These are phyloP conservation scores for Atkinsonella hypoxylon DNA, from an alignment of 2,329 filamentous ascomycete species.

Conservation along the genomic window DNA sequence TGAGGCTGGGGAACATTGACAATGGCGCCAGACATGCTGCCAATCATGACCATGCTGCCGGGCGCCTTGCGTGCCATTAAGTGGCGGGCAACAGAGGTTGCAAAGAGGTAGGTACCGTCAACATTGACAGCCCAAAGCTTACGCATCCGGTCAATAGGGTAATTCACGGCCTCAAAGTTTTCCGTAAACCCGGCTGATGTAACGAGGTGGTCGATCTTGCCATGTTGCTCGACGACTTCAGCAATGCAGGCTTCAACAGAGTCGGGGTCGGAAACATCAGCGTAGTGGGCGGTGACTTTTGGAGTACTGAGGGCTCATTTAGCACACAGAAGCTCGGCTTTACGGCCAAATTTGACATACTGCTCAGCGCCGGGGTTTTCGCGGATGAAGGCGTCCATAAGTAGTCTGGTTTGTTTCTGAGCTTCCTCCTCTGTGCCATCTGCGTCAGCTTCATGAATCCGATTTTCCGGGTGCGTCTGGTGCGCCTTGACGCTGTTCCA, in stretches of 20 bases:
- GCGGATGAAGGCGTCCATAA: conserved; percentile 63
- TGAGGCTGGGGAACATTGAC: conserved; percentile 95
- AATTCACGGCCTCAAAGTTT: conserved; percentile 85
- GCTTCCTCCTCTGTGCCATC: conserved; percentile 63
- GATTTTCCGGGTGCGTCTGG: no score
- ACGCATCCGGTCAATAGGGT: conserved; percentile 81
- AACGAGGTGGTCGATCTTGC: conserved; percentile 81
- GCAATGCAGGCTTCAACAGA: conserved; percentile 65
- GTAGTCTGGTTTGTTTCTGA: conserved; percentile 57
- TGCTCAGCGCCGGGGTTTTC: conserved; percentile 66
- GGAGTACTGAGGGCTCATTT: conserved; percentile 37
- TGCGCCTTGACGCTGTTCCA: no score
- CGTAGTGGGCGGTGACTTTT: conserved; percentile 79
- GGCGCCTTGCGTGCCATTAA: conserved; percentile 68
- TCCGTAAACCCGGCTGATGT: conserved; percentile 96
- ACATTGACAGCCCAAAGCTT: conserved; percentile 95
- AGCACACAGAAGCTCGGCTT: not conserved
- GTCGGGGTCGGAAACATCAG: conserved; percentile 70
- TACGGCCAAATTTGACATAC: conserved; percentile 26
- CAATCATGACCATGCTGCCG: conserved; percentile 88
- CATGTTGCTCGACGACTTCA: conserved; percentile 48
- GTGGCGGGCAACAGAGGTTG: conserved; percentile 73
- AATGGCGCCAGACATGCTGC: conserved; percentile 86
- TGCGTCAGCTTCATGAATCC: not conserved
- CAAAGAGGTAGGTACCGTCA: conserved; percentile 82